phyloP scores from a whole-genome alignment of 2,329 filamentous ascomycete genomes.

The Aureobasidium leucospermi region DNA sequence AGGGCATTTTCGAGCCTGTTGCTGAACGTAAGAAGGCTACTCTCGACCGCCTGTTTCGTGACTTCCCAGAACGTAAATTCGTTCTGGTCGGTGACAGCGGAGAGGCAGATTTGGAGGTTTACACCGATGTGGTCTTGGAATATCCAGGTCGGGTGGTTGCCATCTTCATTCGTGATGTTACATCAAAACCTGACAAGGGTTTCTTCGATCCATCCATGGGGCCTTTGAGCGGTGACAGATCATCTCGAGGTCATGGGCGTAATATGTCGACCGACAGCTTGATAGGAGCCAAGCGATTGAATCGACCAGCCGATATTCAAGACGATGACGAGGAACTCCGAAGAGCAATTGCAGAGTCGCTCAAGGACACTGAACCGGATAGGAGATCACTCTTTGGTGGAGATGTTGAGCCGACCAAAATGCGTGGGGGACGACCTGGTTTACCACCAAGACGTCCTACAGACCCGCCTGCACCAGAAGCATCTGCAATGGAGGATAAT shows the following conservation, averaged over 20 bases:
- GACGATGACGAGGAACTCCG: conserved; percentile 42
- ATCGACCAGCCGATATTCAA: conserved; percentile 28
- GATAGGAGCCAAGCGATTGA: conserved; percentile 24
- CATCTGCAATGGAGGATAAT: conserved; percentile 26
- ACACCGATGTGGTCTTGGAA: conserved; percentile 81
- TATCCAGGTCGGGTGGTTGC: conserved; percentile 77
- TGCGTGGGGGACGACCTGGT: conserved; percentile 21
- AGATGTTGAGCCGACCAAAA: conserved; percentile 5
- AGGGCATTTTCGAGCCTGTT: conserved; percentile 96
- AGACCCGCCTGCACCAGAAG: conserved; percentile 21
- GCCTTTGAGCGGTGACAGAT: conserved; percentile 24
- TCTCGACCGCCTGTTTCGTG: conserved; percentile 73
- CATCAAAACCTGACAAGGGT: conserved; percentile 61
- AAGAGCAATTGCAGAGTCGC: conserved; percentile 41
- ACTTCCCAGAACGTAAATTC: conserved; percentile 86
- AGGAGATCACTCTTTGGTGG: conserved; percentile 13
- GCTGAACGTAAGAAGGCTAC: conserved; percentile 89
- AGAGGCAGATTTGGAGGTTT: conserved; percentile 93
- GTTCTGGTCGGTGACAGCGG: conserved; percentile 92
- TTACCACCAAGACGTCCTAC: conserved; percentile 30
- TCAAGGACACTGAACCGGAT: conserved; percentile 35
- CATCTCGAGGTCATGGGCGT: conserved; percentile 19
- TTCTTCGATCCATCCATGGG: conserved; percentile 67
- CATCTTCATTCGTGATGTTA: conserved; percentile 93
- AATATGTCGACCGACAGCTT: conserved; percentile 26